A percentile compares a stretch with the other conserved stretches of the same genome.
These are phyloP conservation scores for Annulohypoxylon moriforme DNA, from an alignment of 495 filamentous ascomycete species.

Conservation along the genomic window DNA sequence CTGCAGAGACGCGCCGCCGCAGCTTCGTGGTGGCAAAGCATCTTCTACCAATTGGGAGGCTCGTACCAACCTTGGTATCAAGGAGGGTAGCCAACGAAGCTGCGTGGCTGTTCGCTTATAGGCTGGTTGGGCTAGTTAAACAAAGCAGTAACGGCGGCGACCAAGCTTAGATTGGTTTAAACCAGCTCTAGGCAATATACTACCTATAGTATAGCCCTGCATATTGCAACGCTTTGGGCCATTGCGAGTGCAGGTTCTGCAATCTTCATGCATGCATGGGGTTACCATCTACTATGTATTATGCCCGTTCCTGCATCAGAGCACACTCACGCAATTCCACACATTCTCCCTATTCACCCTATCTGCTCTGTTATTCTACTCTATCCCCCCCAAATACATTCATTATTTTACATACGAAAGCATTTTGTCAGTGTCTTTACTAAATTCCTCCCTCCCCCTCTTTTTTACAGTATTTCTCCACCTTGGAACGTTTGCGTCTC, in stretches of 20 bases:
- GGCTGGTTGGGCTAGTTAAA: constrained; percentile 23
- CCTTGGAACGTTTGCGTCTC: constrained; percentile 71
- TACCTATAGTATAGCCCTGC: constrained; percentile 19
- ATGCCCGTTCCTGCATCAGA: constrained; percentile 46
- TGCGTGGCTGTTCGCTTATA: constrained; percentile 20
- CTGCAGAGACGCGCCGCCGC: constrained; percentile 34
- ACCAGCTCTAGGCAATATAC: constrained; percentile 11
- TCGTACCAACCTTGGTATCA: constrained; percentile 14
- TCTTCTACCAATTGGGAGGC: constrained; percentile 35
- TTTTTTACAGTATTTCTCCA: constrained; percentile 71
- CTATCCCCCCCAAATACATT: neutral
- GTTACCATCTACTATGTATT: constrained; percentile 23
- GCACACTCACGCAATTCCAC: constrained; percentile 26
- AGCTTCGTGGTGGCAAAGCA: constrained; percentile 30
- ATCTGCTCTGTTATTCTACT: neutral
- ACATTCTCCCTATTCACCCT: constrained; percentile 11
- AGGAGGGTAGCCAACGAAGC: constrained; percentile 25
- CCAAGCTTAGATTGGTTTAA: constrained; percentile 29
- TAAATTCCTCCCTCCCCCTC: constrained; percentile 33
- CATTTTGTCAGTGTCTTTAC: constrained; percentile 25
- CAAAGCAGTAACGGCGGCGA: constrained; percentile 19
- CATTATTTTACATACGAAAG: neutral
- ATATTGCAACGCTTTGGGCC: constrained; percentile 38
- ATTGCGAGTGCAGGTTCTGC: constrained; percentile 31
- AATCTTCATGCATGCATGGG: constrained; percentile 40